Conservation (phyloP, 805 yeast genomes). For the Candida gorgasii region DNA sequence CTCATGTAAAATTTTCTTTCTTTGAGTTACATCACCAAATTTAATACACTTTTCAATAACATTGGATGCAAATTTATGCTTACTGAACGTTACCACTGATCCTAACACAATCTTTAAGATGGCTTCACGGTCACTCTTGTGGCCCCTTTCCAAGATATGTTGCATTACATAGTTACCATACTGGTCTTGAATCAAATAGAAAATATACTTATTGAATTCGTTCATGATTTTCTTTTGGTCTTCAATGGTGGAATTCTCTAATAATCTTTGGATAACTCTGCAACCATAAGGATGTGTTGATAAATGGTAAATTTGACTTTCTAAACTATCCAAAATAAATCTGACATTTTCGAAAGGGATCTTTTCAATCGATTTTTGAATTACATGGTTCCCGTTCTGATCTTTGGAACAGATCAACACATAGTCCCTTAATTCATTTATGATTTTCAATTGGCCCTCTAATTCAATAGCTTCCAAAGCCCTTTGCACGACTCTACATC, state of each 20-base stretch:
- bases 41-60: conserved; percentile 94
- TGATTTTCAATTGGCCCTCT: conserved; percentile 65
- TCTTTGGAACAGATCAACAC: conserved; percentile 67
- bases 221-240: conserved; percentile 69
- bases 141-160: conserved; percentile 87
- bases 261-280: conserved; percentile 88
- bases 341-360: conserved; percentile 70
- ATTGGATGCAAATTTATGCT: conserved; percentile 96
- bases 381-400: conserved; percentile 97
- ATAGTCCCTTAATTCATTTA: conserved; percentile 70
- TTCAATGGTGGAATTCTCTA: conserved; percentile 69
- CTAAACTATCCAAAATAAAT: conserved; percentile 72
- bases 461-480: conserved; percentile 75
- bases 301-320: conserved; percentile 72
- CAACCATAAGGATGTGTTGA: conserved; percentile 98
- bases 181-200: conserved; percentile 86
- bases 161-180: conserved; percentile 98
- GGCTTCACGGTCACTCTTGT: conserved; percentile 54
- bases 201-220: conserved; percentile 72
- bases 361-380: conserved; percentile 89
- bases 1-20: conserved; percentile 61
- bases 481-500: conserved; percentile 94
- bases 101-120: conserved; percentile 71
- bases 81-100: conserved; percentile 77
- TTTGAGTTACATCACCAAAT: conserved; percentile 64